Conservation (phyloP, 805 yeast species). For the Barnettozyma pratensis region DNA sequence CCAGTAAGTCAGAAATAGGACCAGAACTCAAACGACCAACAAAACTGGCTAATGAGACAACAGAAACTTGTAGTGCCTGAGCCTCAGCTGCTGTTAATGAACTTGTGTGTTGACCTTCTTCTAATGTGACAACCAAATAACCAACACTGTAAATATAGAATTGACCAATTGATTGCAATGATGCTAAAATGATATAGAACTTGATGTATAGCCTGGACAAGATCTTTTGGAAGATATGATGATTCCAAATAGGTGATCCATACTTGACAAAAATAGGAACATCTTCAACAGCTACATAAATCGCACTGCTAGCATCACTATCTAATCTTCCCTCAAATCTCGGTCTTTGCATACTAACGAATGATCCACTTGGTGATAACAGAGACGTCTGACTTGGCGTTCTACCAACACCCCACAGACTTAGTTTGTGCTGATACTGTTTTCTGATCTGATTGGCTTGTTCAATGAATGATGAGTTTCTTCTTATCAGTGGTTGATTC, state of each 20-base stretch:
- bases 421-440: conserved; percentile 17
- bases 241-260: conserved; percentile 25
- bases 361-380: conserved; percentile 1
- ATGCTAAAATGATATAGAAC: conserved; percentile 51
- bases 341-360: conserved; percentile 3
- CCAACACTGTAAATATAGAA: conserved; percentile 72
- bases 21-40: conserved; percentile 63
- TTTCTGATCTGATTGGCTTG: conserved; percentile 13
- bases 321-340: conserved; percentile 6
- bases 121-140: conserved; percentile 52
- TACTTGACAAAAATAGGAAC: conserved; percentile 25
- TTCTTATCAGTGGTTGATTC: conserved; percentile 8
- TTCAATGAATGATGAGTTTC: conserved; percentile 9
- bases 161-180: conserved; percentile 62
- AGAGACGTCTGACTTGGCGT: conserved; percentile 16
- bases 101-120: conserved; percentile 14
- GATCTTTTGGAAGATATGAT: conserved; percentile 20
- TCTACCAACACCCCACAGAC: conserved; percentile 26
- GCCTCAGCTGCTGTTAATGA: conserved; percentile 34
- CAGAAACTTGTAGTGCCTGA: conserved; percentile 70
- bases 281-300: conserved; percentile 27
- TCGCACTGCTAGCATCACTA: conserved; percentile 20
- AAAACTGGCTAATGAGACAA: conserved; percentile 60
- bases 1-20: conserved; percentile 54
- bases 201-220: conserved; percentile 35